Evolutionary conservation across 176 grass and related monocot species (phyloP), one percentile per base, ranked within the genome.

Genomic region (Rhynchospora breviuscula): DNA sequence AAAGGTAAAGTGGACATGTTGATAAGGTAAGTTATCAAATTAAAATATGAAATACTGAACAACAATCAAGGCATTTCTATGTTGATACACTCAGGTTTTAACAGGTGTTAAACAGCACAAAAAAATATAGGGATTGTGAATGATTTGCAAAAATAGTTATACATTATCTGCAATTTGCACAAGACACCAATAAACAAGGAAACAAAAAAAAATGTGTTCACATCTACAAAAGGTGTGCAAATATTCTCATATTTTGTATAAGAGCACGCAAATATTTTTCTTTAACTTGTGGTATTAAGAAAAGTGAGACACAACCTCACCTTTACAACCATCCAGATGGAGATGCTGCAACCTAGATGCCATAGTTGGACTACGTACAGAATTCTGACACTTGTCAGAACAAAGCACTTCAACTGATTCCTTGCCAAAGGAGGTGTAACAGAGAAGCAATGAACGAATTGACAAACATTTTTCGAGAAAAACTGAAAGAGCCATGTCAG

Each of bases 381-480:
- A 22, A 11, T 54, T 76, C 47, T 18, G 72, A 56, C 5, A n/a
- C 6, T 76, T 48, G 22, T 76, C 72, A 54, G 22, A 76, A 76
- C 48, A 76, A 53, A 76, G 48, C 12, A 76, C 72, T 76, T 76
- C 53, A 54, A 76, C 22, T 0, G 72, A 76, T 76, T 76, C 72
- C 48, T 53, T 76, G 10, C 72, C 49, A 7, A 76, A 76, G 72
- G 10, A 76, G 25, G 72, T 76, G 48, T 76, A 31, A 54, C 72
- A 76, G 48, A 76, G 48, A 52, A 76, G 22, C 22, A 76, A 31
- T 31, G 72, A 76, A 76, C 54, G 72, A 22, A 76, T 76, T 76
- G 72, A 76, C 46, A 76, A 76, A 76, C 72, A 76, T 76, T 26
- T 76, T 53, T 13, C 19, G 72, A 76, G 72, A 76, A 76, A 76